Percentiles rank a stretch among this genome's conserved stretches.
Evolutionary conservation across 768 basidiomycete species (phyloP).

Genomic region (Hysterangium stoloniferum): DNA sequence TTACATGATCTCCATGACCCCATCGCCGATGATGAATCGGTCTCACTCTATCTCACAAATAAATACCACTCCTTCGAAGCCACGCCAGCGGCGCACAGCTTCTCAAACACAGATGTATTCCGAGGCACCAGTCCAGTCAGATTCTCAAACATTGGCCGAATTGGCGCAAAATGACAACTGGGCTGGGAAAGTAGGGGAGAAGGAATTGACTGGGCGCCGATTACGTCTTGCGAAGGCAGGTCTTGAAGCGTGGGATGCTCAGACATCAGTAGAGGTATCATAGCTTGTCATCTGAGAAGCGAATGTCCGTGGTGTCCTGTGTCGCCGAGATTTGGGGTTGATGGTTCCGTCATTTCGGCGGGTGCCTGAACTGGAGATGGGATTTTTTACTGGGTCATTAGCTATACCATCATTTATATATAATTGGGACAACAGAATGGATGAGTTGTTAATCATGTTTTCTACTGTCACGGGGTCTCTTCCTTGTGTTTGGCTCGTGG

Average conservation of each 20-base stretch:
- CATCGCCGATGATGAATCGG: neutral
- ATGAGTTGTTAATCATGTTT: no score
- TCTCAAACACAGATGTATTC: slow-evolving; percentile 11
- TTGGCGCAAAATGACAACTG: slow-evolving; percentile 48
- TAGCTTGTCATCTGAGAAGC: no score
- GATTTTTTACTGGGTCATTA: no score
- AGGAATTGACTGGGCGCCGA: slow-evolving; percentile 39
- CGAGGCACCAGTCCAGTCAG: slow-evolving; percentile 7
- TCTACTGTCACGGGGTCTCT: no score
- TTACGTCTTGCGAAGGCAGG: slow-evolving; percentile 31
- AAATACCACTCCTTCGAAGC: neutral
- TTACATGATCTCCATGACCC: slow-evolving; percentile 9
- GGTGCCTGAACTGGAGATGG: no score
- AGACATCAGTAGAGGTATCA: neutral
- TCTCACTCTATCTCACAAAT: neutral
- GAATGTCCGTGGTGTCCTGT: no score
- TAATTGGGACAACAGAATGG: no score
- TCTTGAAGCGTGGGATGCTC: slow-evolving; percentile 16
- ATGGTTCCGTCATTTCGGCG: no score
- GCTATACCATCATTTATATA: no score
- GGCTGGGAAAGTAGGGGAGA: slow-evolving; percentile 40
- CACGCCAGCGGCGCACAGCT: slow-evolving; percentile 10
- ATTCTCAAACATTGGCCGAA: slow-evolving; percentile 22
- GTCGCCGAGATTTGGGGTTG: no score
- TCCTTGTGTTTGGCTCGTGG: no score